Evolutionary conservation across 805 yeast genomes (phyloP), one percentile per base, ranked within the genome.

Genomic region (Wickerhamiella cacticola): DNA sequence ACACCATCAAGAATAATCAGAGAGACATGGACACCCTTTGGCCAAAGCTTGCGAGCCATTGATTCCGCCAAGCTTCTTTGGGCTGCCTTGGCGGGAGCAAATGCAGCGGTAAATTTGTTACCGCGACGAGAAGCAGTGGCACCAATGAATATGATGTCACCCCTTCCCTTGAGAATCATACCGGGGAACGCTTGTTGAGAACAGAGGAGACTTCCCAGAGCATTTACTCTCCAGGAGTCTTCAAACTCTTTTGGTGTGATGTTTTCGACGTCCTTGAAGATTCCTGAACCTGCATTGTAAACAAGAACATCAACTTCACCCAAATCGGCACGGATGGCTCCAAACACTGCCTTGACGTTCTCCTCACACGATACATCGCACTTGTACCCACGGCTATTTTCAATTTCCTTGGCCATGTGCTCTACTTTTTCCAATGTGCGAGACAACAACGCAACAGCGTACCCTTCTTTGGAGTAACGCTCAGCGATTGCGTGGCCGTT

Each of bases 1-100:
- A 31, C 36, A 9, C 36, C 36, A 15, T 31, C 36, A 15, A 31
- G 36, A 15, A 31, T 31, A 8, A 31, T 4, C 8, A 31, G n/a
- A 19, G 21, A 15, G 16, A 31, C 36, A 31, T 31, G 36, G 10
- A 31, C 36, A 15, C 19, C 36, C 19, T 31, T 31, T 9, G 19
- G 36, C 36, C 36, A 31, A n/a, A 31, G 36, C 19, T 31, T 18
- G 19, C 36, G 36, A 15, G 36, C 36, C 36, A 31, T 31, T 10
- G 36, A 31, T 19, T 31, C 36, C 15, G 36, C 36, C 36, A 31
- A 15, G 19, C 36, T 31, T 5, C 36, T 18, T 10, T 31, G 36
- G 6, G 36, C 36, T 15, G 36, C 36, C 19, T 31, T 31, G 19
- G 36, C 36, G 16, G 36, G 36, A 8, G 36, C 36, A 31, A 31